Conservation (phyloP, 257 asterid genomes). For the Solanum chilense region DNA sequence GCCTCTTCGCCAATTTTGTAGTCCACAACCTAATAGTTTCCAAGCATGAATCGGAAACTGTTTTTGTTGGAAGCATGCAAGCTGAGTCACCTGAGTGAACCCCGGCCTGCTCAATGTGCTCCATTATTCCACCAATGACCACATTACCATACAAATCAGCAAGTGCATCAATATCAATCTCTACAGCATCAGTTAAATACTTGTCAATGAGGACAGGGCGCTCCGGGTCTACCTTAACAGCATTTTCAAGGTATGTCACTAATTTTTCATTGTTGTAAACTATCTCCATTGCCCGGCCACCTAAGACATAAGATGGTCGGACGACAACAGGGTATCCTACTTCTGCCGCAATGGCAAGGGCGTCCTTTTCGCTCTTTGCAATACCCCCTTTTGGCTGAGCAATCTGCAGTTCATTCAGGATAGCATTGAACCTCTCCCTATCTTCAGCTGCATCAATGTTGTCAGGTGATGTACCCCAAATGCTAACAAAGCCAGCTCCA, state of each 20-base stretch:
- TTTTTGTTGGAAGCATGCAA: constrained; percentile 88
- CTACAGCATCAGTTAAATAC: constrained; percentile 83
- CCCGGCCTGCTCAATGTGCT: constrained; percentile 97
- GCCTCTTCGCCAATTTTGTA: constrained; percentile 61
- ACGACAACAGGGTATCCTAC: constrained; percentile 96
- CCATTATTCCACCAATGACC: constrained; percentile 99
- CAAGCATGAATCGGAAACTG: constrained; percentile 57
- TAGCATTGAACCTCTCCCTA: constrained; percentile 78
- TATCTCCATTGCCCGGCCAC: constrained; percentile 99
- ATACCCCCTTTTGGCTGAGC: constrained; percentile 98
- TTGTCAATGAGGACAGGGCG: constrained; percentile 87
- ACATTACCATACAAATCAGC: constrained; percentile 76
- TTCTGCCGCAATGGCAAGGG: constrained; percentile 81
- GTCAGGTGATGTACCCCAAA: constrained; percentile 98
- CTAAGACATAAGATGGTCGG: constrained; percentile 91
- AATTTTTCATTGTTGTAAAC: constrained; percentile 92
- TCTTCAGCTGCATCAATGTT: constrained; percentile 98
- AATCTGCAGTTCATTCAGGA: constrained; percentile 67
- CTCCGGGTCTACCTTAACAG: constrained; percentile 94
- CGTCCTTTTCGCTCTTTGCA: constrained; percentile 83
- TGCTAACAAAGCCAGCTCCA: constrained; percentile 61
- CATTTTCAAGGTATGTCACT: constrained; percentile 66
- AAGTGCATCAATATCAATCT: constrained; percentile 82
- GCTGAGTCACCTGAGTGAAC: constrained; percentile 98
- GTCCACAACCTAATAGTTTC: constrained; percentile 86